A percentile compares a stretch with the other conserved stretches of the same genome.
These are phyloP conservation scores for Fusarium fujikuroi DNA, from an alignment of 2,329 filamentous ascomycete genomes.

Conservation along the genomic window DNA sequence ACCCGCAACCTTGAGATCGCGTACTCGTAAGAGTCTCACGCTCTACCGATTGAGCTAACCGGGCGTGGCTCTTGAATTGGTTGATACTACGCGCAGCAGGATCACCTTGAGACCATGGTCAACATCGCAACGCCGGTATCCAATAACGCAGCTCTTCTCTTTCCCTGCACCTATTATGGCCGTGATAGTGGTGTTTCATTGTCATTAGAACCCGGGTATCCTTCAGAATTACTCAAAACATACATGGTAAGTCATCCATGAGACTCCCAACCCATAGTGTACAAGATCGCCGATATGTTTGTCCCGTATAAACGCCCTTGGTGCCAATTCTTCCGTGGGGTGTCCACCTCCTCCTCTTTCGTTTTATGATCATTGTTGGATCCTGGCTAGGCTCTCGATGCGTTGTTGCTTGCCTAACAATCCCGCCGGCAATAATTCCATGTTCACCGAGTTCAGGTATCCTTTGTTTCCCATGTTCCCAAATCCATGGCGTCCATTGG, in stretches of 20 bases:
- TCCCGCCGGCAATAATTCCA: not conserved
- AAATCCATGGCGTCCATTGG: slow-evolving; percentile 71
- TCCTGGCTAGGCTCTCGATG: not conserved
- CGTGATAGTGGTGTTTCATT: slow-evolving; percentile 30
- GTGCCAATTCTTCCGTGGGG: slow-evolving; percentile 5
- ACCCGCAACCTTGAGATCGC: slow-evolving; percentile 66
- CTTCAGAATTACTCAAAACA: slow-evolving; percentile 21
- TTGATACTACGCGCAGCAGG: not conserved
- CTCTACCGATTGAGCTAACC: slow-evolving; percentile 62
- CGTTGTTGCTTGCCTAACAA: not conserved
- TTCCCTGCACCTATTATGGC: not conserved
- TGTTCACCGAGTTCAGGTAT: slow-evolving; percentile 40
- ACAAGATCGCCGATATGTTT: slow-evolving; percentile 29
- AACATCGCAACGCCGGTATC: not conserved
- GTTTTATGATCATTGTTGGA: not conserved
- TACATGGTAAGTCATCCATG: slow-evolving; percentile 11
- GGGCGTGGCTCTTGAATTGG: slow-evolving; percentile 47
- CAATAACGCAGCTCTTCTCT: not conserved
- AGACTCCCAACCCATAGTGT: slow-evolving; percentile 31
- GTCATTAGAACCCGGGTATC: slow-evolving; percentile 36
- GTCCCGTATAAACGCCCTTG: slow-evolving; percentile 29
- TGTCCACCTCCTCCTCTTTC: slow-evolving; percentile 17
- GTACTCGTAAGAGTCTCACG: slow-evolving; percentile 70
- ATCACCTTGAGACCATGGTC: not conserved
- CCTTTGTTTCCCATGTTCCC: slow-evolving; percentile 57